Conservation (phyloP, 495 filamentous ascomycete genomes). For the Lepidopterella palustris region DNA sequence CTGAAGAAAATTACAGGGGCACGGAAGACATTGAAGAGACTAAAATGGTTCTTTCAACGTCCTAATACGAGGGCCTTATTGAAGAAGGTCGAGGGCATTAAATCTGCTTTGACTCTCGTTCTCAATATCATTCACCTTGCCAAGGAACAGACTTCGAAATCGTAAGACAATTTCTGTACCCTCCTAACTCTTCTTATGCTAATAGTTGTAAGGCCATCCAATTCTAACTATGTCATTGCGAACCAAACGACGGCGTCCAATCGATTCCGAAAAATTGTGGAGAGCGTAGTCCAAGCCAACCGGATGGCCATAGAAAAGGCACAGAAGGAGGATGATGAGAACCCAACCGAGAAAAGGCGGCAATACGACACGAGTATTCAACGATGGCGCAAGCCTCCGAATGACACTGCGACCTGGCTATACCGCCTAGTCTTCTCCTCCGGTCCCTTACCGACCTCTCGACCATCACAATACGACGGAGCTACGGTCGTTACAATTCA, state of each 20-base stretch:
- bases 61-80: not conserved
- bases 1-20: not conserved
- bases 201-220: not conserved
- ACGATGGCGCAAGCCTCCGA: not conserved
- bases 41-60: not conserved
- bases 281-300: not conserved
- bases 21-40: not conserved
- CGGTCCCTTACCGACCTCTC: not conserved
- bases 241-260: not conserved
- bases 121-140: not conserved
- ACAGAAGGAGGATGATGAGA: not conserved
- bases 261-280: not conserved
- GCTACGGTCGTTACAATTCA: not conserved
- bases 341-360: not conserved
- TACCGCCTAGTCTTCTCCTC: not conserved
- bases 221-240: not conserved
- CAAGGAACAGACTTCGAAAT: not conserved
- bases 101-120: not conserved
- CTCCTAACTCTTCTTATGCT: not conserved
- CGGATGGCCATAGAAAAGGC: not conserved
- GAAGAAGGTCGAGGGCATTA: not conserved
- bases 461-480: not conserved
- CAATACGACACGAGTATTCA: not conserved
- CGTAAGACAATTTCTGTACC: not conserved
- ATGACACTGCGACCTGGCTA: conserved; percentile 1